A percentile compares a stretch with the other conserved stretches of the same genome.
Evolutionary conservation across 2,329 filamentous ascomycete species (phyloP).

Genomic region (Penicillium sp.): DNA sequence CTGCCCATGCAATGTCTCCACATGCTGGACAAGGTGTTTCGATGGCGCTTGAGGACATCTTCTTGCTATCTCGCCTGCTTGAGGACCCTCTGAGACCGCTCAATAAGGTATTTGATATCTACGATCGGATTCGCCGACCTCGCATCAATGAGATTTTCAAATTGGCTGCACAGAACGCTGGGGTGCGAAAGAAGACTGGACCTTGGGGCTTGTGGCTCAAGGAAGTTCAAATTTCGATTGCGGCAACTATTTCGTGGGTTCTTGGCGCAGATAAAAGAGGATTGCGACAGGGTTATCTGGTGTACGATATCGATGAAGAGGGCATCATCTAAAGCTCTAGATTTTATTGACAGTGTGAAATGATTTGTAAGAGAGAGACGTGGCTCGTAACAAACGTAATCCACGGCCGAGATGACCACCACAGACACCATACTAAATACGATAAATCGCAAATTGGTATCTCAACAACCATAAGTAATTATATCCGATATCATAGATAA

Average conservation of each 20-base stretch:
- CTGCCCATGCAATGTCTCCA: conserved; percentile 41
- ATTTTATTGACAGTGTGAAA: not conserved
- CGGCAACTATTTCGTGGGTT: conserved; percentile 21
- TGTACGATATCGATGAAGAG: conserved; percentile 38
- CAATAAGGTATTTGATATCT: conserved; percentile 28
- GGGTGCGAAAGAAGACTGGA: conserved; percentile 29
- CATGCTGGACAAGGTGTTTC: conserved; percentile 56
- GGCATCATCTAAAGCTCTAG: conserved; percentile 4
- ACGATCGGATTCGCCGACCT: conserved; percentile 37
- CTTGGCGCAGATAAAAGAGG: conserved; percentile 29
- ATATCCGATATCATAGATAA: too few relatives aligned
- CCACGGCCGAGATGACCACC: too few relatives aligned
- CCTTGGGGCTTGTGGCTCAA: conserved; percentile 35
- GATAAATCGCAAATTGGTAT: too few relatives aligned
- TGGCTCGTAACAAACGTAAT: not conserved
- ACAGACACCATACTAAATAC: too few relatives aligned
- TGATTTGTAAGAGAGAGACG: not conserved
- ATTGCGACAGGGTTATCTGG: conserved; percentile 29
- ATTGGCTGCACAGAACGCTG: conserved; percentile 31
- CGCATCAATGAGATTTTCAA: conserved; percentile 34
- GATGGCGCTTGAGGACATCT: conserved; percentile 57
- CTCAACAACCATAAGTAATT: too few relatives aligned
- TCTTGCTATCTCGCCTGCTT: conserved; percentile 35
- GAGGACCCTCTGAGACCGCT: conserved; percentile 22
- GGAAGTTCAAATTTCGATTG: conserved; percentile 25